These are phyloP conservation scores for Yamadazyma tumulicola DNA, from an alignment of 805 yeast genomes.

Conservation along the genomic window DNA sequence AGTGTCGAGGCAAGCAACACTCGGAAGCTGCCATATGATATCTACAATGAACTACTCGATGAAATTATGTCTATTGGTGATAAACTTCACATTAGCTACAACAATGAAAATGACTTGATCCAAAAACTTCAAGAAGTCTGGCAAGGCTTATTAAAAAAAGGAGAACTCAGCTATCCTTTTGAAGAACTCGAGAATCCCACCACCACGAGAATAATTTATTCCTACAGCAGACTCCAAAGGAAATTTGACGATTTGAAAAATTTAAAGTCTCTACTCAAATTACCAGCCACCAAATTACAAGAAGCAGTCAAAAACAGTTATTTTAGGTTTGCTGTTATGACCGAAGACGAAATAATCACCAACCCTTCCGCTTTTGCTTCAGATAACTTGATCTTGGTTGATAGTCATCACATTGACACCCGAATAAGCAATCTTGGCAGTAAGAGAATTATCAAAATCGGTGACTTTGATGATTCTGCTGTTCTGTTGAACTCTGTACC, in stretches of 20 bases:
- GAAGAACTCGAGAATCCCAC: not conserved
- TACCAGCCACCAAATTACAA: not conserved
- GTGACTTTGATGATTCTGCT: not conserved
- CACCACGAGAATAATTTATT: not conserved
- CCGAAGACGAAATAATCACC: conserved; percentile 4
- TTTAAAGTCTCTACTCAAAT: not conserved
- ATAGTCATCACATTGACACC: conserved; percentile 3
- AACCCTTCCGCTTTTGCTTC: too few species aligned
- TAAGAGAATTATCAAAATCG: conserved; percentile 1
- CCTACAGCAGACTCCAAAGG: not conserved
- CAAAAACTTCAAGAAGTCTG: not conserved
- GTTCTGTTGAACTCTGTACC: not conserved
- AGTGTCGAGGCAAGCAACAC: not conserved
- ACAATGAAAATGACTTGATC: not conserved
- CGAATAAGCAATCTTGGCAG: not conserved
- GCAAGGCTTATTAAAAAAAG: not conserved
- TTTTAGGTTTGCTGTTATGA: conserved; percentile 2
- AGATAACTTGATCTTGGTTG: conserved; percentile 1
- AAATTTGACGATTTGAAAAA: not conserved
- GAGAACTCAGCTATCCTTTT: not conserved
- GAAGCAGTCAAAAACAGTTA: conserved; percentile 1
- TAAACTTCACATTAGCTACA: not conserved
- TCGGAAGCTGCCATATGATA: not conserved
- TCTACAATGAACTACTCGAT: not conserved
- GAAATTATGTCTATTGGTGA: not conserved